Evolutionary conservation across 305 asterid species (phyloP).

Genomic region (Fraxinus sp.): DNA sequence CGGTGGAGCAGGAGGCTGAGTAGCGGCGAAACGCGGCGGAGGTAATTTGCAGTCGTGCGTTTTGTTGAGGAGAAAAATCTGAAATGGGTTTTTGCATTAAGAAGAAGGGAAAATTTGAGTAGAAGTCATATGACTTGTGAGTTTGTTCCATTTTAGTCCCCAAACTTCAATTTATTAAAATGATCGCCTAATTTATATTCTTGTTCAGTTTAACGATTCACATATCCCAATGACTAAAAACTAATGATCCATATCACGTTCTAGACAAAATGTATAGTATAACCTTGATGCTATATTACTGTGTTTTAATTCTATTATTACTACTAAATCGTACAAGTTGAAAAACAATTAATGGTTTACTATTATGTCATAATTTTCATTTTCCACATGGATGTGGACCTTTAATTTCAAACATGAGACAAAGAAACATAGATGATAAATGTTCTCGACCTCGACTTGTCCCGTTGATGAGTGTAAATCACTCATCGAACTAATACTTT

Average conservation of each 20-base stretch:
- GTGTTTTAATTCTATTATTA: neutral
- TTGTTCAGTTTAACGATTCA: neutral
- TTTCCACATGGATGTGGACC: neutral
- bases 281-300: neutral
- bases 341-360: too few species aligned
- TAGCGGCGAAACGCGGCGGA: neutral
- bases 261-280: neutral
- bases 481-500: neutral
- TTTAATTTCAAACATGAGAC: neutral
- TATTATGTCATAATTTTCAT: neutral
- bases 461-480: neutral
- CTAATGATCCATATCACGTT: neutral
- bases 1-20: neutral
- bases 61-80: neutral
- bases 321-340: neutral
- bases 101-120: neutral
- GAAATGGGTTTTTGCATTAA: neutral
- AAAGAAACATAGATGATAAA: neutral
- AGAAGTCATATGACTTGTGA: neutral
- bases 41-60: neutral
- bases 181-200: neutral
- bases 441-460: neutral
- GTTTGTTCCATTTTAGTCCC: neutral
- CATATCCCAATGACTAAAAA: neutral
- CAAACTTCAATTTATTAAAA: neutral